Evolutionary conservation across 2,329 filamentous ascomycete species (phyloP).

Genomic region (Colletotrichum sp.): DNA sequence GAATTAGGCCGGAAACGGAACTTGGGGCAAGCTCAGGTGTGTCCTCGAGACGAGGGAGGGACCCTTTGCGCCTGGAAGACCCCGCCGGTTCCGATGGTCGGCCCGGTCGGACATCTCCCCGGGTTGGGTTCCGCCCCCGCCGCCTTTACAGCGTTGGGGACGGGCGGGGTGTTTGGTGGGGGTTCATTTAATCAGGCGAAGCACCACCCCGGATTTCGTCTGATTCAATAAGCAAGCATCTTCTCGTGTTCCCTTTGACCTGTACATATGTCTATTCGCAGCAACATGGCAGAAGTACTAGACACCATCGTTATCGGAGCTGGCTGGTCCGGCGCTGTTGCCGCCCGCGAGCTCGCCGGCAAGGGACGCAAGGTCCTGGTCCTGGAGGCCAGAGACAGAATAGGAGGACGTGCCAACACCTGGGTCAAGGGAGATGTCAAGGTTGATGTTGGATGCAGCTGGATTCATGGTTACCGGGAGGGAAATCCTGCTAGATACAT

Average conservation of each 20-base stretch:
- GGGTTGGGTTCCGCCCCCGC: neutral
- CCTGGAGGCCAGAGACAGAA: constrained; percentile 18
- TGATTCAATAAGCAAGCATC: neutral
- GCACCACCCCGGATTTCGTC: neutral
- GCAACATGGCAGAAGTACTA: constrained; percentile 3
- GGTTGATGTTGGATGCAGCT: constrained; percentile 17
- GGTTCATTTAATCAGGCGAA: neutral
- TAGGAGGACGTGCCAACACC: constrained; percentile 18
- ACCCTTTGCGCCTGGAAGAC: neutral
- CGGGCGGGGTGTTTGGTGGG: neutral
- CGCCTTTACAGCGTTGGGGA: neutral
- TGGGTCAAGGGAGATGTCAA: constrained; percentile 16
- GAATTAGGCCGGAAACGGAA: neutral
- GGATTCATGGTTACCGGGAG: constrained; percentile 16
- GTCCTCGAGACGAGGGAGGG: neutral
- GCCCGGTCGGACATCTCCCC: constrained; percentile 19
- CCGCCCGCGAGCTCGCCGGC: constrained; percentile 7
- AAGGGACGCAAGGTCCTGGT: constrained; percentile 15
- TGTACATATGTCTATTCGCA: constrained; percentile 6
- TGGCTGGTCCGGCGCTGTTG: constrained; percentile 13
- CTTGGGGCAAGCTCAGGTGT: neutral
- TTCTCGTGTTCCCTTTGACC: neutral
- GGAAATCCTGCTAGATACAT: constrained; percentile 16
- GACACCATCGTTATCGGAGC: constrained; percentile 20
- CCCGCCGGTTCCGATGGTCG: constrained; percentile 18